Evolutionary conservation across 73 alveolate species (phyloP), one percentile per base, ranked within the genome.

Genomic region (Paramecium bursaria): DNA sequence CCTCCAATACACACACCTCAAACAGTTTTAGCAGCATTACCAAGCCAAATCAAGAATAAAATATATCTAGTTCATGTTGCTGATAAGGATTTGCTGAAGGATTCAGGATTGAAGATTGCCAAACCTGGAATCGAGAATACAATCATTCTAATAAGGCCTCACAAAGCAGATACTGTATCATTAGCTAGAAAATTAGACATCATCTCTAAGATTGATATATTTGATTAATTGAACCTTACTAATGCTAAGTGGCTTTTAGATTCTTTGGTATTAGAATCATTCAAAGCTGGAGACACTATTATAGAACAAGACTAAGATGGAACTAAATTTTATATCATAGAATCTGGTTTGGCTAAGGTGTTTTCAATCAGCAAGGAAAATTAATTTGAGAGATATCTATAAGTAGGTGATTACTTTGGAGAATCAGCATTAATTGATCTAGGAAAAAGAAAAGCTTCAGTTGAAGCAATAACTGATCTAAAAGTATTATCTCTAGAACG

Each of bases 1-100:
- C 89, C 89, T 35, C 89, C 89, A n/a, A 79, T 79, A 10, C 89
- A 79, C 31, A 79, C 89, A 7, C 85, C 89, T 27, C 48, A 79
- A 46, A 79, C 89, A 2, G 85, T 79, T 3, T 50, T 79, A 3
- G 77, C 89, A 13, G 13, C 30, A n/a, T 55, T 79, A 6, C 89
- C 89, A 10, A 79, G 19, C 14, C 74, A 54, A 53, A 73, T 79
- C 2, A 79, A 79, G 26, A 79, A 79, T 30, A 23, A 73, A 79
- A 79, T 79, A 73, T 42, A 53, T 48, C 74, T 79, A 25, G 76
- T 79, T 19, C 89, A 79, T 49, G 76, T 79, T 2, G 89, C 89
- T 21, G 89, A 67, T 10, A 79, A 79, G 35, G 89, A 79, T 53
- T 48, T 79, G 0, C 50, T 79, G 19, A 79, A 79, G 46, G 89